Base-by-base conservation (phyloP, 495 filamentous ascomycete species). In the Amorphotheca resinae region DNA sequence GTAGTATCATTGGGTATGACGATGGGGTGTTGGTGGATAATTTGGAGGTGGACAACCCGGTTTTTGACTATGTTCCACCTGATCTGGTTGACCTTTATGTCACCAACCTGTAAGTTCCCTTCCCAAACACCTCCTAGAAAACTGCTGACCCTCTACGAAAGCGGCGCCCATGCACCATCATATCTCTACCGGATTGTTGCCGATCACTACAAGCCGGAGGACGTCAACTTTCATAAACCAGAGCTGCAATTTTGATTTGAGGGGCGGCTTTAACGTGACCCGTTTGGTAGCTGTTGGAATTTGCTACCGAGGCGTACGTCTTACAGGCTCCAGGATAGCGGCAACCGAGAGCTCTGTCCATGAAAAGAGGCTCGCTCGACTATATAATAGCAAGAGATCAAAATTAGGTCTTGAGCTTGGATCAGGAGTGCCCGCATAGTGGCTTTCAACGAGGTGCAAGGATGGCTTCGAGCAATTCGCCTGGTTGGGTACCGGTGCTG, bases 81-180 rank as follows among this genome's bases (percentile, higher is more conserved):
- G 82, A 89, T 44, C 61, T 88, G 43, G 73, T 95, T 22, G 82
- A 91, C 53, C 73, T 91, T 26, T 94, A 94, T 56, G 81, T 95
- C 49, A 93, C 88, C 8, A 95, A 95, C 61, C 63, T 95, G 84
- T 88, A 67, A 70, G 84, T 76, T 38, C 4, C 34, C 8, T 41
- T 41, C 4, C 8, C 18, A n/a, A 5, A n/a, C 9, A 33, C 7
- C 7, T 12, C 20, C 15, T n/a, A 31, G 11, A 17, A 14, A 17
- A n/a, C n/a, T 45, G 52, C 62, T 65, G 56, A 64, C 44, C 41
- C 33, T 41, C 9, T 26, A 45, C 52, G n/a, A n/a, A n/a, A 87
- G 81, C 43, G 86, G 86, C 12, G 81, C 82, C 18, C 80, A 86
- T 63, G 79, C 84, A 9, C 82, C 79, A 40, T 80, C 82, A 41